Evolutionary conservation across 306 rosid genomes (phyloP), one percentile per base, ranked within the genome.

Genomic region (Begonia peltatifolia): DNA sequence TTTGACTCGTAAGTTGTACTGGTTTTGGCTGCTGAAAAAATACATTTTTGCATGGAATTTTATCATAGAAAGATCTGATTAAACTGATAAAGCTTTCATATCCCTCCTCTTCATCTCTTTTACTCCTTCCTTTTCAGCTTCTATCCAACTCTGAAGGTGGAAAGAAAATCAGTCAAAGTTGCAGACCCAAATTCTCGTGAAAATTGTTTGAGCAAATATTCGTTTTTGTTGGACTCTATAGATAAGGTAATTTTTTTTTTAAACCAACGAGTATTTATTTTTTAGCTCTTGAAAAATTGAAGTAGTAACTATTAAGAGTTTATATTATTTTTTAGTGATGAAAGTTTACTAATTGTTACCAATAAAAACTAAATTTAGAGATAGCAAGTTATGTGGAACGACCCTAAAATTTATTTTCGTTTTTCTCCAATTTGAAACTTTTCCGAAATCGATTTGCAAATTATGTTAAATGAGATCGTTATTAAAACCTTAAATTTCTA

Each of bases 161-260:
- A 64, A 63, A 93, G 87, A 64, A 65, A 60, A 55, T 69, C 82
- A n/a, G 74, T 82, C 69, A 74, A 73, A 68, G 73, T 89, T 80
- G 74, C 74, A 50, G 87, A 84, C 30, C 83, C 83, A 18, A 74
- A 64, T 65, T 61, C 66, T 56, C 95, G 95, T 16, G 93, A 76
- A 68, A 71, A 67, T 63, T 82, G 93, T 79, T 72, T 89, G 66
- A 74, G 68, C 54, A 89, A 81, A 70, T 84, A 80, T 63, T 78
- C 80, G 4, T 82, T 84, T 74, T 64, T 84, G 71, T 70, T 89
- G 74, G 94, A 77, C 57, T 67, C 74, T 12, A 60, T 56, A 60
- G 59, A 74, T 46, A 63, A 51, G 84, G 97, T 89, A 76, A 54
- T 51, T 47, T 64, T 66, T 53, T 20, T 44, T 30, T 7, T 7